Base-by-base conservation (phyloP, 805 yeast genomes). In the Hemisphaericaspora nanyangensis region DNA sequence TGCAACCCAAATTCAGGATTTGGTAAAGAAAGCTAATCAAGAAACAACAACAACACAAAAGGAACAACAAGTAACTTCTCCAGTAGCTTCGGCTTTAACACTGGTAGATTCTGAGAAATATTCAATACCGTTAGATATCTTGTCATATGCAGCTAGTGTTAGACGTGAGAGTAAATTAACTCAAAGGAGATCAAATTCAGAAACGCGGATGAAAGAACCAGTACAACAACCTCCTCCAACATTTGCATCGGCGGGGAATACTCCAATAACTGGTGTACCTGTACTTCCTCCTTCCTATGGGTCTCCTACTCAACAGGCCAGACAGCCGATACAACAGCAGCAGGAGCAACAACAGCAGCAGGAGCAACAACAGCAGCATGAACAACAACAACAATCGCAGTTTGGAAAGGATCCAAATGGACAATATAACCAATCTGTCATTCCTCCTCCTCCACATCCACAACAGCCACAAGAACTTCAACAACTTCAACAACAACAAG, bases 1-100 rank as follows among this genome's bases (percentile, higher is more conserved):
- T 53, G 70, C 75, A 1, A 71, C 72, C 27, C 83, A 79, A 54
- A 70, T 80, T 41, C 63, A 54, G 34, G 61, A 55, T 27, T 45
- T 66, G 29, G 40, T 66, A 15, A 43, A 44, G 19, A 52, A 50
- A 15, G 38, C 31, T 34, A 50, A 53, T 26, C 55, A 55, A 13
- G 56, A 51, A 17, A 50, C 56, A 5, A n/a, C n/a, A n/a, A n/a
- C n/a, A n/a, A n/a, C n/a, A n/a, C n/a, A n/a, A n/a, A n/a, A n/a
- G n/a, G n/a, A n/a, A n/a, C 55, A 56, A 11, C 46, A 46, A 17
- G 54, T 52, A 39, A 50, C 51, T 24, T 42, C 46, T 20, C 49
- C 51, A 2, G 29, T 36, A 12, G 31, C 47, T 32, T n/a, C 19
- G 10, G 15, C 35, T n/a, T 18, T 28, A 13, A 31, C 24, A 29